A percentile compares a stretch with the other conserved stretches of the same genome.
Evolutionary conservation across 1,139 yeast genomes (phyloP).

Genomic region (Debaryomycetaceae sp.): DNA sequence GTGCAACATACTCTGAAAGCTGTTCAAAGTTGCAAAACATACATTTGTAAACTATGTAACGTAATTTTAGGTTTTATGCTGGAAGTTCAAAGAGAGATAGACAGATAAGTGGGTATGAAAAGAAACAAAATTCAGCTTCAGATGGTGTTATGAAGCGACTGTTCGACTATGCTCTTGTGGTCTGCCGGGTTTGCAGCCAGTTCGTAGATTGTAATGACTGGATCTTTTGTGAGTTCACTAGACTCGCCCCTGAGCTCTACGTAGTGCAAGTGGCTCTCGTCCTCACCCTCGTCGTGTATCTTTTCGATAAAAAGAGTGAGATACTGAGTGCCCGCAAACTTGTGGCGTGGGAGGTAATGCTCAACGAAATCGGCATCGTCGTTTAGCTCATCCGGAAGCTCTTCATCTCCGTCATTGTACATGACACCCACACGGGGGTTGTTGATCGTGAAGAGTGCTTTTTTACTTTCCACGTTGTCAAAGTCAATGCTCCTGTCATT

Average conservation of each 20-base stretch:
- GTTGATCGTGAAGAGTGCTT: slow-evolving; percentile 50
- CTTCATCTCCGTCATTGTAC: slow-evolving; percentile 30
- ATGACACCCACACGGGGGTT: slow-evolving; percentile 63
- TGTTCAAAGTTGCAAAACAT: no score
- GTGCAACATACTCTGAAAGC: no score
- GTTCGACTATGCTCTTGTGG: slow-evolving; percentile 50
- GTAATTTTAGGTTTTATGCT: no score
- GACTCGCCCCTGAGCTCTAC: slow-evolving; percentile 83
- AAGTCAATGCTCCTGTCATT: slow-evolving; percentile 72
- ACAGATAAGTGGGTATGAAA: no score
- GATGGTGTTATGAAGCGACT: slow-evolving; percentile 11
- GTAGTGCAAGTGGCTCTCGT: slow-evolving; percentile 56
- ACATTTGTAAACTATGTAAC: no score
- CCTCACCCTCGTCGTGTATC: slow-evolving; percentile 63
- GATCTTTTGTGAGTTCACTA: slow-evolving; percentile 58
- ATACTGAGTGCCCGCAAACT: slow-evolving; percentile 67
- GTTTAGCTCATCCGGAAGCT: slow-evolving; percentile 28
- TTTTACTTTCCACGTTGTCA: slow-evolving; percentile 49
- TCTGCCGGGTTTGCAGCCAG: slow-evolving; percentile 92
- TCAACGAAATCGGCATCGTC: slow-evolving; percentile 65
- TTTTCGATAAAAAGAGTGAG: slow-evolving; percentile 66
- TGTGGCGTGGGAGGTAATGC: slow-evolving; percentile 73
- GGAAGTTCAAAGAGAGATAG: no score
- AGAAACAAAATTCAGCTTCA: slow-evolving; percentile 9
- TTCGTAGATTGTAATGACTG: slow-evolving; percentile 76